phyloP scores from a whole-genome alignment of 2,329 filamentous ascomycete genomes.

The Hymenotorrendiella dingleyae region DNA sequence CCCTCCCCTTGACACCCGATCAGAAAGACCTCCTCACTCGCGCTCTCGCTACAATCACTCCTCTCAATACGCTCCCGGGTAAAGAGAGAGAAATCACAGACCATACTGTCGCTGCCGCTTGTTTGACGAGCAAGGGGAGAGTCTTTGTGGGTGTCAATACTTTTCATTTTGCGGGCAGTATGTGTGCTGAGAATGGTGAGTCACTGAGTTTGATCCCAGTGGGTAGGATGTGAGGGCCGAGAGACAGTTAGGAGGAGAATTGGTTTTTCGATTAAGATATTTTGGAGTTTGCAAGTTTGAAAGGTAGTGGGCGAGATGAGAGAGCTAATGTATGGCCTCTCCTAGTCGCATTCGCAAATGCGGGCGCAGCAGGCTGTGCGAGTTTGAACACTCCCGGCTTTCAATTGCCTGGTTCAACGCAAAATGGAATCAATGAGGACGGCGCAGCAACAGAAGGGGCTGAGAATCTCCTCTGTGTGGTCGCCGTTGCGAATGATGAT shows the following conservation, averaged over 20 bases:
- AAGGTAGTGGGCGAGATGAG: no score
- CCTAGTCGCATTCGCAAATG: conserved; percentile 18
- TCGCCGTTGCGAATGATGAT: conserved; percentile 14
- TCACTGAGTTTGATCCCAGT: no score
- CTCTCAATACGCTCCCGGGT: neutral
- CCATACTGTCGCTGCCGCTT: conserved; percentile 15
- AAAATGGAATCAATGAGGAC: neutral
- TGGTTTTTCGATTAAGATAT: no score
- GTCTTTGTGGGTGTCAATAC: conserved; percentile 19
- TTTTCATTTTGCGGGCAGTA: conserved; percentile 13
- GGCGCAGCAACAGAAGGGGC: neutral
- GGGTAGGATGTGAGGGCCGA: no score
- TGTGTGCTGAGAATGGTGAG: conserved; percentile 20
- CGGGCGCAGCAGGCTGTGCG: conserved; percentile 11
- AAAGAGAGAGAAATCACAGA: no score
- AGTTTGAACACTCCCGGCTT: neutral
- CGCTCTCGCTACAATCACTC: neutral
- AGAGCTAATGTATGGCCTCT: no score
- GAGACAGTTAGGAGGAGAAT: no score
- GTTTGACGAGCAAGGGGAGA: conserved; percentile 9
- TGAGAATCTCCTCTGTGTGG: conserved; percentile 9
- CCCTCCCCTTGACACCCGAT: neutral
- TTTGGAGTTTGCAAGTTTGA: no score
- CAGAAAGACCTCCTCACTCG: neutral
- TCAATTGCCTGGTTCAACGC: no score